Evolutionary conservation across 2,329 filamentous ascomycete genomes (phyloP).

Genomic region (Trichoderma koningiopsis): DNA sequence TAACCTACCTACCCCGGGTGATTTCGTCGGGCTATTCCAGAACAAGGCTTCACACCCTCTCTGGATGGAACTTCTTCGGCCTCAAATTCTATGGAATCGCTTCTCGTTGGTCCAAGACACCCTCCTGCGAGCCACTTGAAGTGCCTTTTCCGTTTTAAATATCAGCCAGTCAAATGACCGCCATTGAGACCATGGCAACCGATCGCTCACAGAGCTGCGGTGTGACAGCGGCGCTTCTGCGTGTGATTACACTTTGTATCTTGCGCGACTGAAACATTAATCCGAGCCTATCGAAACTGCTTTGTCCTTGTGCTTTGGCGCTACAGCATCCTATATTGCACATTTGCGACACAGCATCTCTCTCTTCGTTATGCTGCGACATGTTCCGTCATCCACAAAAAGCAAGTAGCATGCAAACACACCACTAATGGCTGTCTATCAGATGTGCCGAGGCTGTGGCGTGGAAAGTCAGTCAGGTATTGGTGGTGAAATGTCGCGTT

Average conservation of each 20-base stretch:
- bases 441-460: neutral
- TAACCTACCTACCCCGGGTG: neutral
- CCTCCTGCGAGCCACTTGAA: neutral
- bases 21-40: slow-evolving; percentile 8
- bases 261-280: neutral
- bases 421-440: neutral
- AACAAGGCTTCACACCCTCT: slow-evolving; percentile 11
- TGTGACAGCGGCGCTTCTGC: slow-evolving; percentile 12
- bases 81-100: neutral
- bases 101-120: neutral
- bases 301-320: neutral
- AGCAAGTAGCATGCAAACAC: neutral
- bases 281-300: neutral
- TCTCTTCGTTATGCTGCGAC: slow-evolving; percentile 12
- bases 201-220: neutral
- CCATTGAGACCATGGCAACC: neutral
- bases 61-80: slow-evolving; percentile 21
- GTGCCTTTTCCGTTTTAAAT: neutral
- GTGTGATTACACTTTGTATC: slow-evolving; percentile 5
- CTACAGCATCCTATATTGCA: neutral
- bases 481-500: neutral
- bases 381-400: neutral
- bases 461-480: too few relatives aligned
- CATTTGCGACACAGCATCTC: slow-evolving; percentile 1
- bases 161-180: slow-evolving; percentile 15